A percentile compares a stretch with the other conserved stretches of the same genome.
These are phyloP conservation scores for Phoma sp. DNA, from an alignment of 2,329 filamentous ascomycete genomes.

Conservation along the genomic window DNA sequence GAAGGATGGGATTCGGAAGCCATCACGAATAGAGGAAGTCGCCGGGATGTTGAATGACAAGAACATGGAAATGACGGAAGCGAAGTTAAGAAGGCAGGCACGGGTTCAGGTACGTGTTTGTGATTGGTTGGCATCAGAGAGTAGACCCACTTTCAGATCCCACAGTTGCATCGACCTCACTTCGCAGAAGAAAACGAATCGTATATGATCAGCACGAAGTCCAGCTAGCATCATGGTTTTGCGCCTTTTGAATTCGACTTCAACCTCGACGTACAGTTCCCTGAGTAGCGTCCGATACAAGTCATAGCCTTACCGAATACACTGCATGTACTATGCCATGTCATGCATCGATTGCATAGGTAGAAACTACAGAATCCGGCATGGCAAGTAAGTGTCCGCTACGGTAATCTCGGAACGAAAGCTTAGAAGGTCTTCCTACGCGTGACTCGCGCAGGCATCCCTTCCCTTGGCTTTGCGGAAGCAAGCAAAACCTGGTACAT, in stretches of 20 bases:
- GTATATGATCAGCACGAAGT: too few species aligned
- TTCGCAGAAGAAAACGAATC: too few species aligned
- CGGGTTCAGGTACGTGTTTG: slow-evolving; percentile 18
- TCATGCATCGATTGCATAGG: too few species aligned
- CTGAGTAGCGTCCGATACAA: too few species aligned
- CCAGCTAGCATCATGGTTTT: too few species aligned
- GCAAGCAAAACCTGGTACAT: slow-evolving; percentile 39
- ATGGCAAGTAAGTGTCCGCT: too few species aligned
- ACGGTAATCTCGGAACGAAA: too few species aligned
- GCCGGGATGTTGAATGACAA: slow-evolving; percentile 19
- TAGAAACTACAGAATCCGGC: too few species aligned
- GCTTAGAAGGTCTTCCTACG: slow-evolving; percentile 10
- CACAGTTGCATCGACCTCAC: neutral
- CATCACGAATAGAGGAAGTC: slow-evolving; percentile 33
- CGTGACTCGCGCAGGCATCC: slow-evolving; percentile 33
- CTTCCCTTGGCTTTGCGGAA: slow-evolving; percentile 37
- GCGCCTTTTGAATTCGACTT: too few species aligned
- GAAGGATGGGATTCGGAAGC: slow-evolving; percentile 10
- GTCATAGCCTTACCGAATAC: too few species aligned
- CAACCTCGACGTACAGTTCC: too few species aligned
- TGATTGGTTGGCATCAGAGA: slow-evolving; percentile 21
- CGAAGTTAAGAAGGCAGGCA: slow-evolving; percentile 20
- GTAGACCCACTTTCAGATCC: neutral
- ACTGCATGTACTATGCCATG: too few species aligned
- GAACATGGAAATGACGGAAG: slow-evolving; percentile 8